Evolutionary conservation across 495 filamentous ascomycete species (phyloP).

Genomic region (Talaromyces liani): DNA sequence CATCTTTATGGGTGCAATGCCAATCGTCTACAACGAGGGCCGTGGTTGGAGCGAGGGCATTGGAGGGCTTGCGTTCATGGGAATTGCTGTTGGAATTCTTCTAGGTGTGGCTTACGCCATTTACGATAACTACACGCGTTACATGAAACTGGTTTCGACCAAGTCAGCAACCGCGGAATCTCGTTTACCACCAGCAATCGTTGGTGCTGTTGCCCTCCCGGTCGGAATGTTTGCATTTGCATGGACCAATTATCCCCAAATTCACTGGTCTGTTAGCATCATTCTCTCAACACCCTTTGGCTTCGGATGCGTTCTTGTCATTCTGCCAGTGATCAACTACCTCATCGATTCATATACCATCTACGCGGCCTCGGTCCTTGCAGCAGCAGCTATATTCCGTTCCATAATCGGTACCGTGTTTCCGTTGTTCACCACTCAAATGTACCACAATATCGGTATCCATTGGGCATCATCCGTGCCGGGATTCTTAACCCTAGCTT

Average conservation of each 20-base stretch:
- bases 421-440: slow-evolving; percentile 60
- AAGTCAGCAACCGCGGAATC: slow-evolving; percentile 17
- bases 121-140: slow-evolving; percentile 13
- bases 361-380: slow-evolving; percentile 62
- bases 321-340: slow-evolving; percentile 58
- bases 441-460: slow-evolving; percentile 59
- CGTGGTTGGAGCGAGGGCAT: slow-evolving; percentile 58
- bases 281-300: slow-evolving; percentile 52
- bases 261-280: slow-evolving; percentile 55
- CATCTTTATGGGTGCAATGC: slow-evolving; percentile 61
- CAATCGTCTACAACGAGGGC: slow-evolving; percentile 59
- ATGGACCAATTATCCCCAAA: slow-evolving; percentile 48
- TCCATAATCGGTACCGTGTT: slow-evolving; percentile 61
- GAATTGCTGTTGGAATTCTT: slow-evolving; percentile 55
- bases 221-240: slow-evolving; percentile 45
- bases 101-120: not conserved
- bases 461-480: slow-evolving; percentile 66
- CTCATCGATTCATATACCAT: slow-evolving; percentile 65
- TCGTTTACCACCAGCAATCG: slow-evolving; percentile 19
- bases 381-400: slow-evolving; percentile 56
- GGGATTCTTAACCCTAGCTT: slow-evolving; percentile 57
- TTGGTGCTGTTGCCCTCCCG: slow-evolving; percentile 17
- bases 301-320: slow-evolving; percentile 55
- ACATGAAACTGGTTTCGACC: slow-evolving; percentile 9
- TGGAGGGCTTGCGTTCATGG: slow-evolving; percentile 59